These are phyloP conservation scores for Physcomitrium patens DNA, from an alignment of 225 moss, liverwort and hornwort genomes.

Conservation along the genomic window DNA sequence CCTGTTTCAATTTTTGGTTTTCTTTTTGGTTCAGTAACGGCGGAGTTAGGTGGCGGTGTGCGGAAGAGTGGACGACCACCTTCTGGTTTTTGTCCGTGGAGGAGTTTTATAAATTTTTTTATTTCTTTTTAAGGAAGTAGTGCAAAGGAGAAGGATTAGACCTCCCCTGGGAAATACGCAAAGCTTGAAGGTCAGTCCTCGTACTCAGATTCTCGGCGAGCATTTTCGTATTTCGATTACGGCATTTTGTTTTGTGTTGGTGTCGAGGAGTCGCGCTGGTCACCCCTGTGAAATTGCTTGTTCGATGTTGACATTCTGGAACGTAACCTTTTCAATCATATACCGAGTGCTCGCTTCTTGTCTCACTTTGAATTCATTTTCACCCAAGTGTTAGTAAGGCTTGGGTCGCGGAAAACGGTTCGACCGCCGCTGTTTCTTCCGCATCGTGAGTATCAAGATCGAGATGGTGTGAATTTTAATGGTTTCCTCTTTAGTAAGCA, in stretches of 20 bases:
- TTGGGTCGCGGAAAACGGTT: neutral
- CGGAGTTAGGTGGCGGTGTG: neutral
- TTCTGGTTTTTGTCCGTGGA: neutral
- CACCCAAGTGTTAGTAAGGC: neutral
- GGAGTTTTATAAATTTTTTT: neutral
- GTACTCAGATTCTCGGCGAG: neutral
- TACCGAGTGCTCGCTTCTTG: neutral
- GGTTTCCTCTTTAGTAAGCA: neutral
- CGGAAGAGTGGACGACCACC: neutral
- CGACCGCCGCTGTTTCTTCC: neutral
- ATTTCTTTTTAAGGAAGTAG: neutral
- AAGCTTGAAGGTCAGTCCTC: slow-evolving; percentile 22
- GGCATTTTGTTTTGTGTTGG: neutral
- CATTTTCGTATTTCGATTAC: slow-evolving; percentile 11
- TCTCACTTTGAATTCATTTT: neutral
- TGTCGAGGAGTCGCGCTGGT: neutral
- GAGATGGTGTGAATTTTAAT: neutral
- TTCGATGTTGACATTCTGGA: slow-evolving; percentile 19
- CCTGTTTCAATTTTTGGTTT: neutral
- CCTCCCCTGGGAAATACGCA: neutral
- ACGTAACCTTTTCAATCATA: neutral
- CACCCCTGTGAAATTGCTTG: neutral
- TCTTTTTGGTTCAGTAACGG: slow-evolving; percentile 10
- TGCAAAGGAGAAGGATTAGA: slow-evolving; percentile 7
- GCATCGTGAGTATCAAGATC: slow-evolving; percentile 6